These are phyloP conservation scores for Lactifluus piperatus DNA, from an alignment of 768 basidiomycete genomes.

Conservation along the genomic window DNA sequence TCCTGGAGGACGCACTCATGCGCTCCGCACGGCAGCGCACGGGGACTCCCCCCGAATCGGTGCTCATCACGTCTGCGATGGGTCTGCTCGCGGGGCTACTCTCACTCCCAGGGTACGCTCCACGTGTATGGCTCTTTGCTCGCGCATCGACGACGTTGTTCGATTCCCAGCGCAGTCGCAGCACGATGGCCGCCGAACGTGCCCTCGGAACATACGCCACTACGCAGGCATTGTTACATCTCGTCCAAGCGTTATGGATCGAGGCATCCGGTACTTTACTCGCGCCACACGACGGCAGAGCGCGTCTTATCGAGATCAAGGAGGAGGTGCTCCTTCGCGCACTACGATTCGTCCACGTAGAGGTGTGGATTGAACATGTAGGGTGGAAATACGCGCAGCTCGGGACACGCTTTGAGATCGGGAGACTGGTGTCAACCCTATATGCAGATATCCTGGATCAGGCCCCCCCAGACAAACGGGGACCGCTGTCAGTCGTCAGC, in stretches of 20 bases:
- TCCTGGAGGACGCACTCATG: conserved; percentile 68
- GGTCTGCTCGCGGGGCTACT: conserved; percentile 74
- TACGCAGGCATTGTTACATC: conserved; percentile 69
- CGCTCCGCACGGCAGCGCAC: conserved; percentile 34
- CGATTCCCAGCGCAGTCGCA: conserved; percentile 55
- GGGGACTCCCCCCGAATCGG: conserved; percentile 38
- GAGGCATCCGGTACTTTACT: conserved; percentile 55
- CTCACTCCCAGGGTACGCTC: conserved; percentile 64
- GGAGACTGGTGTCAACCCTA: conserved; percentile 52
- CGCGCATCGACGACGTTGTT: conserved; percentile 74
- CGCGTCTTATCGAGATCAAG: conserved; percentile 62
- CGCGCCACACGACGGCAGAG: conserved; percentile 42
- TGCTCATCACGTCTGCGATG: conserved; percentile 72
- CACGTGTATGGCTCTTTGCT: conserved; percentile 82
- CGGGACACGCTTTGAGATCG: conserved; percentile 79
- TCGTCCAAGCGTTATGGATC: conserved; percentile 66
- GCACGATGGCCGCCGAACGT: conserved; percentile 60
- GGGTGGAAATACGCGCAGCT: conserved; percentile 82
- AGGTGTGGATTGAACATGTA: conserved; percentile 81
- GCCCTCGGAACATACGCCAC: conserved; percentile 70
- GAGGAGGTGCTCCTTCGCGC: conserved; percentile 79
- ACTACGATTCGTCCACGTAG: conserved; percentile 67
- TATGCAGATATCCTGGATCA: conserved; percentile 61
- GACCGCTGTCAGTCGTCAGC: conserved; percentile 53
- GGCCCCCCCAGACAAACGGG: conserved; percentile 45